Percentiles rank a stretch among this genome's conserved stretches.
phyloP scores from a whole-genome alignment of 805 yeast species.

The Kuraishia cidri region DNA sequence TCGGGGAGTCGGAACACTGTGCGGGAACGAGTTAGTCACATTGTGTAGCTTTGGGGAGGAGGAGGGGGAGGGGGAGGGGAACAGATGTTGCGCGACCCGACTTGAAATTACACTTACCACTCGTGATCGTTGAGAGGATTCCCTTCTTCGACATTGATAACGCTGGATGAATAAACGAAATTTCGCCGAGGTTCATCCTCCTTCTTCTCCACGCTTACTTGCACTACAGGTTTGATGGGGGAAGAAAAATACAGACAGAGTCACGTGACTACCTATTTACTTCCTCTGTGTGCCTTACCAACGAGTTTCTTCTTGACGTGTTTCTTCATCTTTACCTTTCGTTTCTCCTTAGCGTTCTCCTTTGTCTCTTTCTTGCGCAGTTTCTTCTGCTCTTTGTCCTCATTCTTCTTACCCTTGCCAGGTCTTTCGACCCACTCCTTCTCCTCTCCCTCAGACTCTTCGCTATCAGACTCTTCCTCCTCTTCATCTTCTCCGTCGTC shows the following conservation, averaged over 20 bases:
- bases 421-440: slow-evolving; percentile 32
- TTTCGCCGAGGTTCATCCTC: too few species aligned
- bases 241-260: too few species aligned
- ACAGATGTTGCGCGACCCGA: background rate
- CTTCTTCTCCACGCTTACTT: too few species aligned
- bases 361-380: slow-evolving; percentile 70
- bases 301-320: slow-evolving; percentile 71
- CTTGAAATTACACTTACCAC: background rate
- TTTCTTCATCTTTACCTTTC: slow-evolving; percentile 78
- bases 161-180: background rate
- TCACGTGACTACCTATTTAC: too few species aligned
- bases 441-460: slow-evolving; percentile 9
- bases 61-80: background rate
- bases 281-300: too few species aligned
- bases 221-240: too few species aligned
- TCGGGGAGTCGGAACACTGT: background rate
- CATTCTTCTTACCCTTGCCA: slow-evolving; percentile 65
- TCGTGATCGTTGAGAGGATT: background rate
- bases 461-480: slow-evolving; percentile 21
- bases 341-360: slow-evolving; percentile 68
- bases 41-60: too few species aligned
- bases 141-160: slow-evolving; percentile 1
- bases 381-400: slow-evolving; percentile 73
- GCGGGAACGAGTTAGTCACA: background rate
- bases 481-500: slow-evolving; percentile 17